phyloP scores from a whole-genome alignment of 192 early-diverging fungal genomes.

The Podila minutissima region DNA sequence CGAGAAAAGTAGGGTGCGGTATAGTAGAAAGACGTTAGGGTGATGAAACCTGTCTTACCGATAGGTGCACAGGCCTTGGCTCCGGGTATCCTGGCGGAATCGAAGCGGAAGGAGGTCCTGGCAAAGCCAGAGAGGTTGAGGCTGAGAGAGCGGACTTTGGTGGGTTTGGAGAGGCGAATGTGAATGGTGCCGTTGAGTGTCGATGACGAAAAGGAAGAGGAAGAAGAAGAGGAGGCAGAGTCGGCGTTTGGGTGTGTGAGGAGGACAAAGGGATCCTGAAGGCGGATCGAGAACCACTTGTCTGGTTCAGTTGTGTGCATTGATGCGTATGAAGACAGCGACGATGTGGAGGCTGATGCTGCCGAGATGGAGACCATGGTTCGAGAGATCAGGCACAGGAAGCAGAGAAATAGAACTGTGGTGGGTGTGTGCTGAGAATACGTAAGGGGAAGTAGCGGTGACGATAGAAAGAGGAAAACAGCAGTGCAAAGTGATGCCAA shows the following conservation, averaged over 20 bases:
- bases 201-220: background rate
- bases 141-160: constrained; percentile 34
- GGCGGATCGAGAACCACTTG: background rate
- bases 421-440: background rate
- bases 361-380: background rate
- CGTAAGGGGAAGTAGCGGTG: background rate
- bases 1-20: background rate
- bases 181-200: constrained; percentile 22
- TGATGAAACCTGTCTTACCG: constrained; percentile 3
- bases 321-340: background rate
- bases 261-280: background rate
- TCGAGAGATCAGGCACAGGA: background rate
- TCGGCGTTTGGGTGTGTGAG: background rate
- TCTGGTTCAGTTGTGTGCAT: background rate
- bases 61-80: constrained; percentile 12
- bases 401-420: too few species aligned
- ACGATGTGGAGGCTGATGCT: background rate
- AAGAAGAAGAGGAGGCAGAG: background rate
- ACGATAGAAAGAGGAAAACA: too few species aligned
- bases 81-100: constrained; percentile 23
- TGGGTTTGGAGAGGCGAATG: constrained; percentile 31
- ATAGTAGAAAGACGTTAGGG: background rate
- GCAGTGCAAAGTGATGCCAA: too few species aligned
- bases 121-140: constrained; percentile 22
- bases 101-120: constrained; percentile 26